Evolutionary conservation across 768 basidiomycete genomes (phyloP).

Genomic region (Panellus pusillus): DNA sequence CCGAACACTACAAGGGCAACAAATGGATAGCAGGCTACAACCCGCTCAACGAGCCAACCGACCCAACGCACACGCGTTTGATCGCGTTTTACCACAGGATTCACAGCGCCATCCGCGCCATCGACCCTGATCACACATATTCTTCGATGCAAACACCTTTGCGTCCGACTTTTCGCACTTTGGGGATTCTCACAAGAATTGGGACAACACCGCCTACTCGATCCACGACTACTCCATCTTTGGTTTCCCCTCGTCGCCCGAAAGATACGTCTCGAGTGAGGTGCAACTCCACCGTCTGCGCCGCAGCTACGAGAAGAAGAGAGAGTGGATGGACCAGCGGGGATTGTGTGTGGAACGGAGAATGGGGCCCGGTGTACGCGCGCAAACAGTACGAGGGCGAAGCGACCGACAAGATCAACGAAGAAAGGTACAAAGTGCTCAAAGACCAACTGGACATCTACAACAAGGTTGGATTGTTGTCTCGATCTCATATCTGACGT

Average conservation of each 20-base stretch:
- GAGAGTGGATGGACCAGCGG: constrained; percentile 72
- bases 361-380: constrained; percentile 84
- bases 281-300: constrained; percentile 53
- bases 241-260: constrained; percentile 66
- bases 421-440: constrained; percentile 64
- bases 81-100: constrained; percentile 70
- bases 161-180: constrained; percentile 78
- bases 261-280: constrained; percentile 52
- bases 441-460: constrained; percentile 76
- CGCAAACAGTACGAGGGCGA: constrained; percentile 58
- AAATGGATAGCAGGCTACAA: constrained; percentile 81
- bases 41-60: constrained; percentile 81
- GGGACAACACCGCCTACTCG: constrained; percentile 73
- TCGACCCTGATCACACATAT: constrained; percentile 75
- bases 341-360: constrained; percentile 79
- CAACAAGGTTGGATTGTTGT: constrained; percentile 28
- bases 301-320: constrained; percentile 70
- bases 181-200: constrained; percentile 58
- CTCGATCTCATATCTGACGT: no score
- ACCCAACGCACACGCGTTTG: constrained; percentile 64
- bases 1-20: constrained; percentile 73
- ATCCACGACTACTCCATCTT: constrained; percentile 76
- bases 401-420: constrained; percentile 66
- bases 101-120: constrained; percentile 65
- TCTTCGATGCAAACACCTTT: constrained; percentile 85